Evolutionary conservation across 1,139 yeast genomes (phyloP).

Genomic region (Chernovozyma aurita): DNA sequence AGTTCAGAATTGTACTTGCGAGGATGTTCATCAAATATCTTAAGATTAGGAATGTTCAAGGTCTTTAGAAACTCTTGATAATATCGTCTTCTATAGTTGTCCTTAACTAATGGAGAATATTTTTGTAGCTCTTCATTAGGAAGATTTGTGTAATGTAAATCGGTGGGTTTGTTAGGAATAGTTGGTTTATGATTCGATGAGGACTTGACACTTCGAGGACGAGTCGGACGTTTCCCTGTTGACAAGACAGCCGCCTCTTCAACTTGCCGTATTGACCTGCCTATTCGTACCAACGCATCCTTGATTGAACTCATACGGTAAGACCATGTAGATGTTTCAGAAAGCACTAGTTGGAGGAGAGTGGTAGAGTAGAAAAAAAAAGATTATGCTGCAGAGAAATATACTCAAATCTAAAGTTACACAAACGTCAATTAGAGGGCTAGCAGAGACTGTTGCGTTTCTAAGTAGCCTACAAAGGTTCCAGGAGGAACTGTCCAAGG

Average conservation of each 20-base stretch:
- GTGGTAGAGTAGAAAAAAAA: too few relatives aligned
- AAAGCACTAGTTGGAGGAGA: too few relatives aligned
- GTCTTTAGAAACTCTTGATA: conserved; percentile 37
- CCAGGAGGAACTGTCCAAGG: too few relatives aligned
- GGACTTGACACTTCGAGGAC: not conserved
- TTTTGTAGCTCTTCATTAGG: conserved; percentile 11
- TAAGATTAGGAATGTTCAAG: conserved; percentile 31
- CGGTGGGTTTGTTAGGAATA: not conserved
- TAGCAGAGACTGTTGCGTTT: too few relatives aligned
- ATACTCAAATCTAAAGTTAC: too few relatives aligned
- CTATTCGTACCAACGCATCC: conserved; percentile 8
- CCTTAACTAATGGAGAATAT: conserved; percentile 11
- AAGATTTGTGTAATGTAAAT: conserved; percentile 5
- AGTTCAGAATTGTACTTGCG: conserved; percentile 18
- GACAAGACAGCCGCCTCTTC: conserved; percentile 1
- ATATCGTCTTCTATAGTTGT: conserved; percentile 19
- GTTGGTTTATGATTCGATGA: not conserved
- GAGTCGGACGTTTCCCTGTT: not conserved
- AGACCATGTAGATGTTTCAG: not conserved
- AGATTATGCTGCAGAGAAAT: too few relatives aligned
- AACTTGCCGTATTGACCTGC: conserved; percentile 9
- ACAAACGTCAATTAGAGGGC: too few relatives aligned
- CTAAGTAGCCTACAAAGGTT: too few relatives aligned
- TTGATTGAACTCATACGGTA: conserved; percentile 7
- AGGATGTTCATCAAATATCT: conserved; percentile 21